These are phyloP conservation scores for Cryptococcus amylolentus DNA, from an alignment of 1,284 basidiomycete genomes.

Conservation along the genomic window DNA sequence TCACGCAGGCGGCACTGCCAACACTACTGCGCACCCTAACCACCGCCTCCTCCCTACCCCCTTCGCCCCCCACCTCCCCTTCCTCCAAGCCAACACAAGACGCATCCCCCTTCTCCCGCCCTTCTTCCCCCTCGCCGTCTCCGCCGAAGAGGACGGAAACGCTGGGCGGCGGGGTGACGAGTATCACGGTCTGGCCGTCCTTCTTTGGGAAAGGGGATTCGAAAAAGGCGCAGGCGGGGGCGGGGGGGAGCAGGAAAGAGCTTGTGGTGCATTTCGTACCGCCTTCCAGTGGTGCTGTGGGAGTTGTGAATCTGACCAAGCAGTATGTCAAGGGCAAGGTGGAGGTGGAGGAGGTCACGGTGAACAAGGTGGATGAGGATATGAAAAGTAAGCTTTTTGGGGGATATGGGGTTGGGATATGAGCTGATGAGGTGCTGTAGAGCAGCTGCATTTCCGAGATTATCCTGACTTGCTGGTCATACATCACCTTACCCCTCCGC, in stretches of 20 bases:
- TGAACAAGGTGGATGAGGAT: slow-evolving; percentile 9
- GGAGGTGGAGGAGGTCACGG: slow-evolving; percentile 2
- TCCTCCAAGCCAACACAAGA: slow-evolving; percentile 8
- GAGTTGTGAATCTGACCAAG: slow-evolving; percentile 3
- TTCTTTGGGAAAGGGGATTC: too few relatives aligned
- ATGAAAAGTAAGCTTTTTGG: slow-evolving; percentile 4
- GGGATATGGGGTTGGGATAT: not conserved
- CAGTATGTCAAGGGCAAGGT: slow-evolving; percentile 1
- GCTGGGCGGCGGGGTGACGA: slow-evolving; percentile 1
- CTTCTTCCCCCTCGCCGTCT: not conserved
- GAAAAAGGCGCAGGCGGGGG: too few relatives aligned
- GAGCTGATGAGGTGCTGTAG: not conserved
- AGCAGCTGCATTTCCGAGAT: slow-evolving; percentile 13
- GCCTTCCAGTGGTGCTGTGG: slow-evolving; percentile 3
- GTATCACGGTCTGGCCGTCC: slow-evolving; percentile 1
- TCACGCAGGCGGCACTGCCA: slow-evolving; percentile 12
- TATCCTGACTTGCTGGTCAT: slow-evolving; percentile 37
- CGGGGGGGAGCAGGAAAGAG: not conserved
- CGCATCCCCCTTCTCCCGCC: not conserved
- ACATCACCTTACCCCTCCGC: slow-evolving; percentile 24
- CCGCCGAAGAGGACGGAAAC: not conserved
- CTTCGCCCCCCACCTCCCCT: slow-evolving; percentile 12
- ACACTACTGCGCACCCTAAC: slow-evolving; percentile 6
- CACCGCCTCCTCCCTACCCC: slow-evolving; percentile 2
- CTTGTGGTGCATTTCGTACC: slow-evolving; percentile 11